Base-by-base conservation (phyloP, 306 rosid species). In the Castanopsis chinensis region DNA sequence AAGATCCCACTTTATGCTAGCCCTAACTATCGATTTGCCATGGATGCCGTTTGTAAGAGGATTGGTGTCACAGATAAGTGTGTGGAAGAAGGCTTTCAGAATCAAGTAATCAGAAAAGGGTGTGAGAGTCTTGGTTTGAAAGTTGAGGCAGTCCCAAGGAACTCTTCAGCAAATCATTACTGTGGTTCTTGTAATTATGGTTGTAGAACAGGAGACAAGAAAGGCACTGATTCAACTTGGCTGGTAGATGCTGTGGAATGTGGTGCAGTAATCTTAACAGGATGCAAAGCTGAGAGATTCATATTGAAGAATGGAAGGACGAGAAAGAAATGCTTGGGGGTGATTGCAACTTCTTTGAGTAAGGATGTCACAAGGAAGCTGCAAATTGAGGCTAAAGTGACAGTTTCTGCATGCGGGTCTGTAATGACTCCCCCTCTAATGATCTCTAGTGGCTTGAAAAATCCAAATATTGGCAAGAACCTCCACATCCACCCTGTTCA, bases 121-220 rank as follows among this genome's bases (percentile, higher is more conserved):
- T 93, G 99, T 2, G 91, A 91, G 82, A 86, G 80, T 74, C 87
- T 93, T 12, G 93, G 97, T 15, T 78, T 90, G 37, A 83, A 93
- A 82, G 89, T 95, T 3, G 94, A 86, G 54, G 74, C 86, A 21
- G 98, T 95, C 65, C 78, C 97, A 25, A 87, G 83, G 54, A 95
- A 95, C 45, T 79, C 96, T 13, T 81, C 98, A 0, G 89, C 80
- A 11, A 81, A 95, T 78, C 99, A 95, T 69, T 88, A 85, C 76
- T 95, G 99, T 30, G 96, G 99, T 61, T 91, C 94, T 4, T 95
- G 99, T 76, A 60, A 79, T 58, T 91, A 82, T 74, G 97, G 98
- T 19, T 93, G 97, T 78, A 88, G 93, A 81, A 85, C 87, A 15
- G 97, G 95, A 55, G 92, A 89, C 73, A 93, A 93, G 67, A 80